phyloP scores from a whole-genome alignment of 345 rosid species.

The Carallia brachiata region DNA sequence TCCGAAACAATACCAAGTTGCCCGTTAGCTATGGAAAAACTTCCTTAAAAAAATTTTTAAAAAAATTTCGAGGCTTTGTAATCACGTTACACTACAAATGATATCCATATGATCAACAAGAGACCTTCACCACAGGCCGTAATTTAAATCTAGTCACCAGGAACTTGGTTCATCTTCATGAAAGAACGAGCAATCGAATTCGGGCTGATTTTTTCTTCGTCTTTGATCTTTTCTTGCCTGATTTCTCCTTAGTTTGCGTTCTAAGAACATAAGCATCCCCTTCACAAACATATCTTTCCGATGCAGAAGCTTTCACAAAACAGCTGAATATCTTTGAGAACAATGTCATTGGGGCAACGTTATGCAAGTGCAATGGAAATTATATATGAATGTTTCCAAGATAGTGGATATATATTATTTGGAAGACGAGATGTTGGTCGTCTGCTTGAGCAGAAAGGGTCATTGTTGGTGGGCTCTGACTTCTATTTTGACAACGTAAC shows the following conservation, averaged over 20 bases:
- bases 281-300: not conserved
- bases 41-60: no score
- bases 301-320: constrained; percentile 24
- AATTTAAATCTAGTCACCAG: no score
- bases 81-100: no score
- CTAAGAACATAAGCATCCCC: no score
- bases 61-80: no score
- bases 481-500: not conserved
- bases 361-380: not conserved
- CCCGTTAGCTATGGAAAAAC: no score
- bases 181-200: constrained; percentile 14
- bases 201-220: constrained; percentile 14
- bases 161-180: no score
- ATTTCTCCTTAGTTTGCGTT: constrained; percentile 3
- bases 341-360: constrained; percentile 25
- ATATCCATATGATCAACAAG: no score
- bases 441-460: not conserved
- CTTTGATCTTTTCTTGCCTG: not conserved
- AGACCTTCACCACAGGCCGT: no score
- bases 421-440: not conserved
- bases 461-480: constrained; percentile 19
- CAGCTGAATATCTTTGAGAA: constrained; percentile 39
- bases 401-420: not conserved
- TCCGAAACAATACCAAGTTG: no score
- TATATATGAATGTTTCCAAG: not conserved